Percentiles rank a stretch among this genome's conserved stretches.
Evolutionary conservation across 2,329 filamentous ascomycete species (phyloP).

Genomic region (Arthrobotrys pseudoclavata): DNA sequence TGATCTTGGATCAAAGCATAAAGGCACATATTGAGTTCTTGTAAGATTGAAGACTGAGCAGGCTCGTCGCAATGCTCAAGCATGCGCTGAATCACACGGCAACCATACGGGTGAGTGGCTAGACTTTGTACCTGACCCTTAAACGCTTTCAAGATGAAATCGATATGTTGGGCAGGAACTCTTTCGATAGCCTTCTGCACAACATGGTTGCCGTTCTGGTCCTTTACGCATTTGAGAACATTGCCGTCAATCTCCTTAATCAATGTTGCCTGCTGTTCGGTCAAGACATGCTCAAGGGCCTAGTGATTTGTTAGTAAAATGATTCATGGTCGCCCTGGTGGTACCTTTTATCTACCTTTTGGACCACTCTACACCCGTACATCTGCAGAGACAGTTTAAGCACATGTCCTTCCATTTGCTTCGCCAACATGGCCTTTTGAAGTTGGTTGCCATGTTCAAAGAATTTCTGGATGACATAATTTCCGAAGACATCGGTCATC

Average conservation of each 20-base stretch:
- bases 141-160: slow-evolving; percentile 87
- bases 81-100: slow-evolving; percentile 91
- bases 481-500: slow-evolving; percentile 97
- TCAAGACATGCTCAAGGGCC: slow-evolving; percentile 89
- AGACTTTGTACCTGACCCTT: slow-evolving; percentile 80
- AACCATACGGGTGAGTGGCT: slow-evolving; percentile 85
- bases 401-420: slow-evolving; percentile 88
- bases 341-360: slow-evolving; percentile 75
- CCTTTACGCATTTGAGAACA: slow-evolving; percentile 82
- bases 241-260: slow-evolving; percentile 84
- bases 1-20: slow-evolving; percentile 83
- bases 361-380: slow-evolving; percentile 95
- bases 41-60: slow-evolving; percentile 79
- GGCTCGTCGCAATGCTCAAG: slow-evolving; percentile 82
- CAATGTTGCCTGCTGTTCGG: slow-evolving; percentile 88
- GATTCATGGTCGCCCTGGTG: not conserved
- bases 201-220: slow-evolving; percentile 96
- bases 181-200: slow-evolving; percentile 92
- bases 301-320: slow-evolving; percentile 65
- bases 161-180: slow-evolving; percentile 81
- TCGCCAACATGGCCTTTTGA: slow-evolving; percentile 88
- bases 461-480: slow-evolving; percentile 98
- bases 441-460: slow-evolving; percentile 95
- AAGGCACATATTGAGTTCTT: slow-evolving; percentile 81
- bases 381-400: slow-evolving; percentile 84